These are phyloP conservation scores for Candida adriatica DNA, from an alignment of 805 yeast genomes.

Conservation along the genomic window DNA sequence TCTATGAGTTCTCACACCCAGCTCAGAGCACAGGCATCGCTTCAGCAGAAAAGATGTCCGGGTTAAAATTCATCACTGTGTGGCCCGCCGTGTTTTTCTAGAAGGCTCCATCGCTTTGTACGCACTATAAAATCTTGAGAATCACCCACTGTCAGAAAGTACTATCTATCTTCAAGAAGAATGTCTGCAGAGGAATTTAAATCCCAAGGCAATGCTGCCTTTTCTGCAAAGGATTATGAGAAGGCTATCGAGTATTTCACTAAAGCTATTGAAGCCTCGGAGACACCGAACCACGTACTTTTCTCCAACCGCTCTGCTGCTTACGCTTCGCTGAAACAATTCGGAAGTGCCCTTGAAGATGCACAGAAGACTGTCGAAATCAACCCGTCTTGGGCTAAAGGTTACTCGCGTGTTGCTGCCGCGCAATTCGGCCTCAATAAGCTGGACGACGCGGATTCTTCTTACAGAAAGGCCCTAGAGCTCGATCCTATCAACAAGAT, in stretches of 20 bases:
- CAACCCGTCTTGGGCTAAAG: slow-evolving; percentile 91
- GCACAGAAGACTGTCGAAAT: slow-evolving; percentile 79
- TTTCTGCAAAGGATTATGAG: slow-evolving; percentile 76
- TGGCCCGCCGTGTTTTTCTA: slow-evolving; percentile 11
- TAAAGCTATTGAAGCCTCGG: slow-evolving; percentile 79
- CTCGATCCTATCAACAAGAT: slow-evolving; percentile 76
- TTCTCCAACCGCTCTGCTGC: slow-evolving; percentile 93
- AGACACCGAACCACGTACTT: slow-evolving; percentile 83
- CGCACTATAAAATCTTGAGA: not conserved
- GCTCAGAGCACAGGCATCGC: no score
- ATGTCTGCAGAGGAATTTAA: slow-evolving; percentile 73
- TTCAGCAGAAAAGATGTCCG: slow-evolving; percentile 3
- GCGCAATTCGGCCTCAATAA: slow-evolving; percentile 86
- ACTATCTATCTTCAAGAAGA: slow-evolving; percentile 2
- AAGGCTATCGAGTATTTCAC: slow-evolving; percentile 78
- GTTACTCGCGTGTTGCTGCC: slow-evolving; percentile 88
- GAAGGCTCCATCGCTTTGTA: slow-evolving; percentile 2
- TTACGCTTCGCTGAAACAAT: slow-evolving; percentile 73
- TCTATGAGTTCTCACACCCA: not conserved
- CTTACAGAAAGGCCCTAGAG: slow-evolving; percentile 74
- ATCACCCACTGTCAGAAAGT: not conserved
- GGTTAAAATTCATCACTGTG: no score
- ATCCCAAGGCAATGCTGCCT: slow-evolving; percentile 90
- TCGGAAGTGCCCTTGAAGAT: slow-evolving; percentile 68
- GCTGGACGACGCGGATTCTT: slow-evolving; percentile 62